These are phyloP conservation scores for Albifimbria verrucaria DNA, from an alignment of 2,329 filamentous ascomycete genomes.

Conservation along the genomic window DNA sequence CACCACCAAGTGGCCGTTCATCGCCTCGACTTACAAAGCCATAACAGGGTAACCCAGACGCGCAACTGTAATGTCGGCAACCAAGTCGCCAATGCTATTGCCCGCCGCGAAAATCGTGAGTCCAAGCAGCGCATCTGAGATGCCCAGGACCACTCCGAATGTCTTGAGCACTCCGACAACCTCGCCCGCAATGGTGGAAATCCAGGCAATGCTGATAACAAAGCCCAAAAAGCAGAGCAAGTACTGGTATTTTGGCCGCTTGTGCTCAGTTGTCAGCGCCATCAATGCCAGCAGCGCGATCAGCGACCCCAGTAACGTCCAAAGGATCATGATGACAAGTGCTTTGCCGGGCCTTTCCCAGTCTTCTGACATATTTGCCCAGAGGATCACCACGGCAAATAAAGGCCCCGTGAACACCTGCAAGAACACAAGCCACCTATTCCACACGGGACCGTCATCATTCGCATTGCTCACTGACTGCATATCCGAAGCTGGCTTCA, in stretches of 20 bases:
- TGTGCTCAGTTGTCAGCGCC: slow-evolving; percentile 62
- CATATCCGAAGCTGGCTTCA: slow-evolving; percentile 29
- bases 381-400: slow-evolving; percentile 75
- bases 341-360: slow-evolving; percentile 46
- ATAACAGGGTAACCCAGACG: slow-evolving; percentile 93
- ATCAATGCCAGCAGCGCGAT: slow-evolving; percentile 65
- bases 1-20: too few species aligned
- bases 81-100: slow-evolving; percentile 89
- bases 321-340: slow-evolving; percentile 56
- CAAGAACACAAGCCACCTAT: slow-evolving; percentile 81
- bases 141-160: slow-evolving; percentile 84
- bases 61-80: slow-evolving; percentile 92
- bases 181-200: slow-evolving; percentile 91
- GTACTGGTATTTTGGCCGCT: slow-evolving; percentile 70
- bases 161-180: slow-evolving; percentile 94
- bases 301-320: slow-evolving; percentile 66
- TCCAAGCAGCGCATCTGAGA: slow-evolving; percentile 91
- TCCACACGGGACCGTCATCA: slow-evolving; percentile 64
- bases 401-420: slow-evolving; percentile 86
- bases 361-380: slow-evolving; percentile 63
- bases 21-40: slow-evolving; percentile 59
- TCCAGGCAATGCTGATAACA: slow-evolving; percentile 89
- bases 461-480: slow-evolving; percentile 28
- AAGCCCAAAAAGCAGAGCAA: slow-evolving; percentile 88
- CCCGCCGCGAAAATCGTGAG: slow-evolving; percentile 95